Evolutionary conservation across 805 yeast species (phyloP).

Genomic region (Danielozyma ontarioensis): DNA sequence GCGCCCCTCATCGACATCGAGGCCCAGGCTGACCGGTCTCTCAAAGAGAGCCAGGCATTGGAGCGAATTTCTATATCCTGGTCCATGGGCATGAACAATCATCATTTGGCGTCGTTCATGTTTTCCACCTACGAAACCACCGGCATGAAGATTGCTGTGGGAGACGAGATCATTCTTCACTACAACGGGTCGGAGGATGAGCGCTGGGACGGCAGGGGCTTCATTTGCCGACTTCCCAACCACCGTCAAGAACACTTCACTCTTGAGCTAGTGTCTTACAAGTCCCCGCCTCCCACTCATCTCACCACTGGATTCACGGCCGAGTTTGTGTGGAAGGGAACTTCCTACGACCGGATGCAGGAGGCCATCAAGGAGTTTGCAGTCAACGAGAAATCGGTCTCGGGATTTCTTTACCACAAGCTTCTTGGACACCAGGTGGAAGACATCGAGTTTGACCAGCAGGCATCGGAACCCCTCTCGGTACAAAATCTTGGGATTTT

Average conservation of each 20-base stretch:
- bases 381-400: slow-evolving; percentile 58
- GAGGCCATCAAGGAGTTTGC: slow-evolving; percentile 71
- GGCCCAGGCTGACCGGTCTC: slow-evolving; percentile 69
- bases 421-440: slow-evolving; percentile 76
- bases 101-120: slow-evolving; percentile 64
- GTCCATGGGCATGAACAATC: slow-evolving; percentile 62
- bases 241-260: slow-evolving; percentile 64
- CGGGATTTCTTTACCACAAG: slow-evolving; percentile 70
- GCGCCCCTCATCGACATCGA: slow-evolving; percentile 81
- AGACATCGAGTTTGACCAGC: slow-evolving; percentile 54
- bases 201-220: slow-evolving; percentile 73
- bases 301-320: slow-evolving; percentile 66
- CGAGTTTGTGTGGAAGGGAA: slow-evolving; percentile 87
- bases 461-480: slow-evolving; percentile 58
- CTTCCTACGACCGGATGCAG: slow-evolving; percentile 80
- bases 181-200: slow-evolving; percentile 53
- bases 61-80: slow-evolving; percentile 70
- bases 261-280: slow-evolving; percentile 52
- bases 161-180: slow-evolving; percentile 73
- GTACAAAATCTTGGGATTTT: slow-evolving; percentile 64
- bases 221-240: slow-evolving; percentile 65
- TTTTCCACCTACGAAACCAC: slow-evolving; percentile 63
- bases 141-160: slow-evolving; percentile 69
- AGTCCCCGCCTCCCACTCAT: slow-evolving; percentile 51
- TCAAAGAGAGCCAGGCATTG: slow-evolving; percentile 73